phyloP scores from a whole-genome alignment of 129 eudicot species.

The Oenanthe sinensis region DNA sequence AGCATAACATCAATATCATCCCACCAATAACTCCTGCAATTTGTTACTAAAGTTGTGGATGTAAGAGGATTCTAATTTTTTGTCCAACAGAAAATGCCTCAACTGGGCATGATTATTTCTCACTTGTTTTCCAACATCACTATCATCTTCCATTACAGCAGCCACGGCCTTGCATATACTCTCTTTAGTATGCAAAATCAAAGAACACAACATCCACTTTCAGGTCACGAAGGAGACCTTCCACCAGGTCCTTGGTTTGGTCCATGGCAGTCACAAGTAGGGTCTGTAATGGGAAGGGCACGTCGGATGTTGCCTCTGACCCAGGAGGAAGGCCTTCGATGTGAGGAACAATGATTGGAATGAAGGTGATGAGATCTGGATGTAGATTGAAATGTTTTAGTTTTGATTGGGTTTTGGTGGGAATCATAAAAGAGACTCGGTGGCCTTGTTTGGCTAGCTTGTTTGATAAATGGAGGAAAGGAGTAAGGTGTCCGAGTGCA shows the following conservation, averaged over 20 bases:
- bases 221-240: background rate
- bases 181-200: slow-evolving; percentile 5
- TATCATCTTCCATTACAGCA: slow-evolving; percentile 3
- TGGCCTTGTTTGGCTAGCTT: slow-evolving; percentile 5
- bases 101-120: slow-evolving; percentile 11
- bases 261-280: slow-evolving; percentile 8
- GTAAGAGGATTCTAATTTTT: slow-evolving; percentile 9
- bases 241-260: background rate
- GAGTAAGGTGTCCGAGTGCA: slow-evolving; percentile 13
- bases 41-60: background rate
- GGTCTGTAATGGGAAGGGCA: background rate
- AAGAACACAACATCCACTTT: slow-evolving; percentile 4
- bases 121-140: slow-evolving; percentile 6
- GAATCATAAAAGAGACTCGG: slow-evolving; percentile 3
- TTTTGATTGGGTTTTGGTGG: background rate
- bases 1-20: background rate
- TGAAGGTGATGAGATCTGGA: slow-evolving; percentile 11
- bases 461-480: slow-evolving; percentile 10
- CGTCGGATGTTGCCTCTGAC: slow-evolving; percentile 6
- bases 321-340: slow-evolving; percentile 9
- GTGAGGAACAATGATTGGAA: slow-evolving; percentile 7
- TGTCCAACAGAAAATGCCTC: slow-evolving; percentile 9
- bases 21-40: background rate
- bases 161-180: slow-evolving; percentile 3
- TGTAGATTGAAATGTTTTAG: slow-evolving; percentile 7